Conservation (phyloP, 768 basidiomycete genomes). For the Phaffia australis region DNA sequence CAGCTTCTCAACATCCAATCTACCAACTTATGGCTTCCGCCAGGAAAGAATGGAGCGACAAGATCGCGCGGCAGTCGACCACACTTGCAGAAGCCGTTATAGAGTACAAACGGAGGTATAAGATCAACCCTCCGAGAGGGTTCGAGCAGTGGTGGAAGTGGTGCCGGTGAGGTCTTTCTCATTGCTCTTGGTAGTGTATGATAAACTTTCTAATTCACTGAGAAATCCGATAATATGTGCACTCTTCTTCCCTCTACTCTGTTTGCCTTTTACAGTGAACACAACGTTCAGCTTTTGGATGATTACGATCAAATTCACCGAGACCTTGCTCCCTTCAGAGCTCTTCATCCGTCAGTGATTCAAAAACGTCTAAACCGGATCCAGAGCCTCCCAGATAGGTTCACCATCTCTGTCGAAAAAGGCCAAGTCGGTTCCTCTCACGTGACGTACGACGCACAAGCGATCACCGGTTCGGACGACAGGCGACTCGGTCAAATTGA, state of each 20-base stretch:
- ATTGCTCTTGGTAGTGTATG: no score
- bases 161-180: constrained; percentile 28
- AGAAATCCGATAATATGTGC: no score
- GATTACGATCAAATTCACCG: constrained; percentile 34
- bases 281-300: constrained; percentile 33
- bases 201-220: no score
- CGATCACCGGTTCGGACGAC: constrained; percentile 30
- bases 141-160: constrained; percentile 37
- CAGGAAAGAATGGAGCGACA: constrained; percentile 32
- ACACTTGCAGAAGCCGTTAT: constrained; percentile 31
- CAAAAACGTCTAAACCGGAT: constrained; percentile 19
- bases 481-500: constrained; percentile 30
- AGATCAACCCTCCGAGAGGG: constrained; percentile 31
- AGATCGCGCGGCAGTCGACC: constrained; percentile 30
- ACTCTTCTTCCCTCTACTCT: no score
- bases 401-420: constrained; percentile 8
- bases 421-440: constrained; percentile 8
- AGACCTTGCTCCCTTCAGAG: constrained; percentile 32
- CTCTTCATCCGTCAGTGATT: constrained; percentile 30
- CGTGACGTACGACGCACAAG: constrained; percentile 12
- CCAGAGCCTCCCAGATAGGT: constrained; percentile 10
- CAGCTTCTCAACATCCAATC: constrained; percentile 33
- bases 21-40: constrained; percentile 34
- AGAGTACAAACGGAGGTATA: constrained; percentile 33
- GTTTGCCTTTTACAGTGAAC: constrained; percentile 24